Evolutionary conservation across 306 rosid genomes (phyloP).

Genomic region (Casuarina cunninghamiana): DNA sequence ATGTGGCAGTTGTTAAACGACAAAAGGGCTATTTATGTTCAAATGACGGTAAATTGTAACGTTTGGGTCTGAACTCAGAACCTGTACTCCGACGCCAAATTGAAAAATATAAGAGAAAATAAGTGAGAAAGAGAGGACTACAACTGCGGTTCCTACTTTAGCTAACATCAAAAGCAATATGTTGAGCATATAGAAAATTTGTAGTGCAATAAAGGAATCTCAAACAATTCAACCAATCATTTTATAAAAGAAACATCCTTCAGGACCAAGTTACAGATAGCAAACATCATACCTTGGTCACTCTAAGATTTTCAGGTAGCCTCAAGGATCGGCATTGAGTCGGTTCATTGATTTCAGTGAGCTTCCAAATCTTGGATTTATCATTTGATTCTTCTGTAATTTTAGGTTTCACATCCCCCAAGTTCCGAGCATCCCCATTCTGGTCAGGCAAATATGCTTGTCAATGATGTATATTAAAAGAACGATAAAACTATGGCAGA

Average conservation of each 20-base stretch:
- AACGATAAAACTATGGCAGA: constrained; percentile 4
- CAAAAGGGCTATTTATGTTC: no score
- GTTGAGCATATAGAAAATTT: no score
- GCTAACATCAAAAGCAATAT: neutral
- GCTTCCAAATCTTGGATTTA: constrained; percentile 97
- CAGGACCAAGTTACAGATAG: neutral
- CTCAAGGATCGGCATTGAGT: constrained; percentile 89
- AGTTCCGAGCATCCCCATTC: constrained; percentile 85
- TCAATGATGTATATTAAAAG: neutral
- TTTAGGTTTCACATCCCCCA: constrained; percentile 95
- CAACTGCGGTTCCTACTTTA: no score
- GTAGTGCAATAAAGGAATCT: neutral
- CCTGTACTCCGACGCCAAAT: no score
- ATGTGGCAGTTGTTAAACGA: neutral
- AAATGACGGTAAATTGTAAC: no score
- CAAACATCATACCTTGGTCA: constrained; percentile 57
- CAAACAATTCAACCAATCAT: neutral
- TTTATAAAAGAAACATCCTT: neutral
- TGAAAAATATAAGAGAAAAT: no score
- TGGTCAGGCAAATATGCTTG: constrained; percentile 38
- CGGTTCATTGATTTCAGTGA: constrained; percentile 85
- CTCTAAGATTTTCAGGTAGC: constrained; percentile 81
- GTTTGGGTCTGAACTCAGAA: no score
- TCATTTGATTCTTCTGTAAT: constrained; percentile 90
- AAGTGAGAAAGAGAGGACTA: no score